Conservation (phyloP, 2,329 filamentous ascomycete genomes). For the Teratosphaeria viscida region DNA sequence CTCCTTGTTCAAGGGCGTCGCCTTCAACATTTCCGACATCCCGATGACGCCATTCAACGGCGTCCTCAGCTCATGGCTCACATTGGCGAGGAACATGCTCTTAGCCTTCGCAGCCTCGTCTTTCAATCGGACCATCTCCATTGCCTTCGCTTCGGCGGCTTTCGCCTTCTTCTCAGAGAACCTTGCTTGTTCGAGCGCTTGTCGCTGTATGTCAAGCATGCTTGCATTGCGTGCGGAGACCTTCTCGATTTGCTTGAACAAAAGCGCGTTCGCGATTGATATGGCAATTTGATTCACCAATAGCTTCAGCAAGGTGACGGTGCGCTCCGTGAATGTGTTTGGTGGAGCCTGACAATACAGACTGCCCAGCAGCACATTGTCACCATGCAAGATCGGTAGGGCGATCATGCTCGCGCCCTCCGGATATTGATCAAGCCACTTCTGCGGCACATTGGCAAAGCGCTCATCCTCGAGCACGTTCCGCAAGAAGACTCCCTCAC, state of each 20-base stretch:
- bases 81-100: constrained; percentile 58
- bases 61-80: constrained; percentile 48
- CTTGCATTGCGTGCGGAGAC: constrained; percentile 67
- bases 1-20: constrained; percentile 45
- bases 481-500: constrained; percentile 62
- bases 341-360: constrained; percentile 67
- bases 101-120: constrained; percentile 78
- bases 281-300: constrained; percentile 68
- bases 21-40: constrained; percentile 52
- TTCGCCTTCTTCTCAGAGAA: constrained; percentile 69
- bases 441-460: constrained; percentile 62
- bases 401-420: constrained; percentile 65
- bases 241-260: constrained; percentile 61
- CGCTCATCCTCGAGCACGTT: constrained; percentile 66
- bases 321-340: constrained; percentile 65
- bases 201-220: constrained; percentile 69
- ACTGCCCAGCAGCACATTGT: constrained; percentile 59
- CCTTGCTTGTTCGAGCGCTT: constrained; percentile 59
- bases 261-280: constrained; percentile 52
- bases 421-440: constrained; percentile 59
- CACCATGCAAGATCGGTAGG: constrained; percentile 67
- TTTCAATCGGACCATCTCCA: constrained; percentile 68
- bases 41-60: constrained; percentile 46
- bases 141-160: constrained; percentile 62
- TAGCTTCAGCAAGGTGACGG: constrained; percentile 46